These are phyloP conservation scores for Naganishia cerealis DNA, from an alignment of 1,284 basidiomycete genomes.

Conservation along the genomic window DNA sequence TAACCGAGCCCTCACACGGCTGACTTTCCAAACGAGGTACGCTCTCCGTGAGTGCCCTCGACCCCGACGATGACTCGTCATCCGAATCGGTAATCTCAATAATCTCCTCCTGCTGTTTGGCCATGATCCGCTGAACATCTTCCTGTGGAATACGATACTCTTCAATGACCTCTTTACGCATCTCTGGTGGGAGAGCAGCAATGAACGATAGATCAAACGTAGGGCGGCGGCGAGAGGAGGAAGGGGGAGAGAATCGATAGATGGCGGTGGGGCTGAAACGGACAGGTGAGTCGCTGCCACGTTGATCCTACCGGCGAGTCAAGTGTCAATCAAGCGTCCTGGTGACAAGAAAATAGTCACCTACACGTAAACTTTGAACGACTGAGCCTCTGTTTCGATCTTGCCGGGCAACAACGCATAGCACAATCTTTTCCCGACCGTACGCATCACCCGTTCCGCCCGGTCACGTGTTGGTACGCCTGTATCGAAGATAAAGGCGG, in stretches of 20 bases:
- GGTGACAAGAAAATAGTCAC: background rate
- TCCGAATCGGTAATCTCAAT: constrained; percentile 8
- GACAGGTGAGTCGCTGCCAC: constrained; percentile 27
- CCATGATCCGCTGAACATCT: constrained; percentile 5
- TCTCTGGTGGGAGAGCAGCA: background rate
- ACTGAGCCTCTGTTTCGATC: background rate
- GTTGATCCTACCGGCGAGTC: constrained; percentile 26
- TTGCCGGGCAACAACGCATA: constrained; percentile 20
- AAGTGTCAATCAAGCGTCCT: background rate
- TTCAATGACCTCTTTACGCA: background rate
- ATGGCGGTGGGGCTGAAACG: constrained; percentile 23
- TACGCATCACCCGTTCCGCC: constrained; percentile 19
- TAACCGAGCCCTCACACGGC: background rate
- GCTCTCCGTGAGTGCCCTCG: background rate
- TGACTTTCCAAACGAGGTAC: background rate
- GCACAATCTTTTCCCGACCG: constrained; percentile 3
- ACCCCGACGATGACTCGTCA: background rate
- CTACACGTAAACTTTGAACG: constrained; percentile 34
- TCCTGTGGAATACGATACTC: background rate
- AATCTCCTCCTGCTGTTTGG: background rate
- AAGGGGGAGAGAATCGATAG: constrained; percentile 10
- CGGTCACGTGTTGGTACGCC: background rate
- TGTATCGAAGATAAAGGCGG: constrained; percentile 32
- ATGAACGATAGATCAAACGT: background rate
- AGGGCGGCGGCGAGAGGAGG: background rate